These are phyloP conservation scores for Salix caprea DNA, from an alignment of 345 rosid species.

Conservation along the genomic window DNA sequence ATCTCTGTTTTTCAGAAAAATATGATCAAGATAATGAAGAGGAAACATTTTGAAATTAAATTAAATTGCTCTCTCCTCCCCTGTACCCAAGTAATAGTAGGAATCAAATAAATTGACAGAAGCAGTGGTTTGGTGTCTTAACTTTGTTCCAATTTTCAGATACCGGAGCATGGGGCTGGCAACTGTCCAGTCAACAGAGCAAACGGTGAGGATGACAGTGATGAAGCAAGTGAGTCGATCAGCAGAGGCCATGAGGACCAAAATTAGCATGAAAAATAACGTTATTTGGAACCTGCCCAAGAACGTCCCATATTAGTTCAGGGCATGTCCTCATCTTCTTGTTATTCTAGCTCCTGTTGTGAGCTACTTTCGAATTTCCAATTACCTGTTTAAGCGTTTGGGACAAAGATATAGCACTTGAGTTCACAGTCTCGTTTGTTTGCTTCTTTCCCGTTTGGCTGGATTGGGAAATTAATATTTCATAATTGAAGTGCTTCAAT, in stretches of 20 bases:
- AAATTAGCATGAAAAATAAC: slow-evolving; percentile 77
- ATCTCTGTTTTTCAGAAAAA: background rate
- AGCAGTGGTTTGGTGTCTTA: background rate
- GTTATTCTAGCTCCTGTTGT: background rate
- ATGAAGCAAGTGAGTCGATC: slow-evolving; percentile 59
- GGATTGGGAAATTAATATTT: background rate
- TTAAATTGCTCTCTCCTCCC: background rate
- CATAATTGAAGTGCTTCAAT: background rate
- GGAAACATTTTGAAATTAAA: background rate
- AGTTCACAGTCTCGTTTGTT: background rate
- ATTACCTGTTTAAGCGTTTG: background rate
- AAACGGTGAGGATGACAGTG: slow-evolving; percentile 70
- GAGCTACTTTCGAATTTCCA: background rate
- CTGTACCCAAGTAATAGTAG: background rate
- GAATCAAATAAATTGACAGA: no score
- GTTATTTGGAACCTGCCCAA: slow-evolving; percentile 78
- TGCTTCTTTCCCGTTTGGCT: background rate
- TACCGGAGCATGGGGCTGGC: slow-evolving; percentile 83
- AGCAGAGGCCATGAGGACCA: slow-evolving; percentile 68
- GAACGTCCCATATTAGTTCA: slow-evolving; percentile 58
- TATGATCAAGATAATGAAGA: background rate
- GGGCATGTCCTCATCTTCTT: background rate
- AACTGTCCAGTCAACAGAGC: slow-evolving; percentile 71
- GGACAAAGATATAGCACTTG: background rate
- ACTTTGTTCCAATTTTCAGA: slow-evolving; percentile 31